Evolutionary conservation across 305 asterid species (phyloP).

Genomic region (Fraxinus latifolia): DNA sequence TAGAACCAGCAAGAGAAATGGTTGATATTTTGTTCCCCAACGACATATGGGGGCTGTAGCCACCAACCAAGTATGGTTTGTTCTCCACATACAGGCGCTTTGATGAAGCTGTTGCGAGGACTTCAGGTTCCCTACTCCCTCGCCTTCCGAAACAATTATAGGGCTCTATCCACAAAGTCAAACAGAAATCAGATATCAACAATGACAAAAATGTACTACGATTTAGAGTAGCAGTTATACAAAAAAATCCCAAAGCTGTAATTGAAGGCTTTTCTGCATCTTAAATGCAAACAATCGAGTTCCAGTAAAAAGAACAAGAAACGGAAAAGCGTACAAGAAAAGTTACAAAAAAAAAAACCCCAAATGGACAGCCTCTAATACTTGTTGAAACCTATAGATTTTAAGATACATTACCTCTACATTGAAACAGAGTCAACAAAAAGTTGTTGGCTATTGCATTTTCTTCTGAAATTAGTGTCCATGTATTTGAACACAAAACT

Average conservation of each 20-base stretch:
- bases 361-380: conserved; percentile 4
- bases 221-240: not conserved
- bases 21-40: conserved; percentile 47
- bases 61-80: conserved; percentile 82
- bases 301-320: conserved; percentile 13
- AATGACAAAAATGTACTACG: conserved; percentile 7
- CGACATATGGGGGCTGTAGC: conserved; percentile 64
- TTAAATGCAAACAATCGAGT: not conserved
- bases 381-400: not conserved
- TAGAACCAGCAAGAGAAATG: conserved; percentile 42
- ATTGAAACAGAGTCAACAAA: not conserved
- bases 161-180: conserved; percentile 53
- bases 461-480: conserved; percentile 13
- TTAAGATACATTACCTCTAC: not conserved
- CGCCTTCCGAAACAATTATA: conserved; percentile 59
- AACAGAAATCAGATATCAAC: conserved; percentile 32
- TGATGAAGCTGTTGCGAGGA: conserved; percentile 63
- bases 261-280: not conserved
- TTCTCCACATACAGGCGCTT: conserved; percentile 90
- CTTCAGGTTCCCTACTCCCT: conserved; percentile 71
- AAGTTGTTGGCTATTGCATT: conserved; percentile 13
- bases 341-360: not conserved
- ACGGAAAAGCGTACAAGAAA: not conserved
- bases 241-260: conserved; percentile 8
- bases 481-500: not conserved